Evolutionary conservation across 129 eudicot genomes (phyloP).

Genomic region (Helianthus tuberosus): DNA sequence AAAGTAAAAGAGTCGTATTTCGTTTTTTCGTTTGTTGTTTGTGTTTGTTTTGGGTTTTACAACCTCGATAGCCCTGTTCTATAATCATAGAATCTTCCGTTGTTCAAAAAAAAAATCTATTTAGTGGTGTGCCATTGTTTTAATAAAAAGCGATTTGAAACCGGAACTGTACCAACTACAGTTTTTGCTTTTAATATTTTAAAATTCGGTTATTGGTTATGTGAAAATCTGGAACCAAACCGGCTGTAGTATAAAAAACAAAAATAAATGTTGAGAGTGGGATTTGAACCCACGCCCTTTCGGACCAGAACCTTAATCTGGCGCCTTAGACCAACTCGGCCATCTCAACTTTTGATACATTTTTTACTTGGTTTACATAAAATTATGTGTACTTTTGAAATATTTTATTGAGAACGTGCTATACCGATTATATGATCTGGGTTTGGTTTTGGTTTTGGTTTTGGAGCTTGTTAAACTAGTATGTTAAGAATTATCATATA

Average conservation of each 20-base stretch:
- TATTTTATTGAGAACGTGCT: too few relatives aligned
- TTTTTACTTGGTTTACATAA: too few relatives aligned
- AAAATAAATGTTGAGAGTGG: constrained; percentile 66
- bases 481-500: too few relatives aligned
- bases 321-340: constrained; percentile 99
- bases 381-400: too few relatives aligned
- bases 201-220: background rate
- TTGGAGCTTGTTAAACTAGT: too few relatives aligned
- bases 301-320: constrained; percentile 99
- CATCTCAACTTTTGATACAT: constrained; percentile 50
- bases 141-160: background rate
- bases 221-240: background rate
- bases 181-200: background rate
- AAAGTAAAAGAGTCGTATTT: too few relatives aligned
- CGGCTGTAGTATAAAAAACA: background rate
- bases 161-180: background rate
- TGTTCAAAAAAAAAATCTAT: background rate
- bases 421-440: too few relatives aligned
- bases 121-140: background rate
- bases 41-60: too few relatives aligned
- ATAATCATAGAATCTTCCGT: too few relatives aligned
- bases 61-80: too few relatives aligned
- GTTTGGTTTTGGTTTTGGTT: too few relatives aligned
- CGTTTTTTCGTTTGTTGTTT: too few relatives aligned
- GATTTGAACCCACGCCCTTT: constrained; percentile 98